Evolutionary conservation across 345 rosid species (phyloP), one percentile per base, ranked within the genome.

Genomic region (Euphorbia pulcherrima): DNA sequence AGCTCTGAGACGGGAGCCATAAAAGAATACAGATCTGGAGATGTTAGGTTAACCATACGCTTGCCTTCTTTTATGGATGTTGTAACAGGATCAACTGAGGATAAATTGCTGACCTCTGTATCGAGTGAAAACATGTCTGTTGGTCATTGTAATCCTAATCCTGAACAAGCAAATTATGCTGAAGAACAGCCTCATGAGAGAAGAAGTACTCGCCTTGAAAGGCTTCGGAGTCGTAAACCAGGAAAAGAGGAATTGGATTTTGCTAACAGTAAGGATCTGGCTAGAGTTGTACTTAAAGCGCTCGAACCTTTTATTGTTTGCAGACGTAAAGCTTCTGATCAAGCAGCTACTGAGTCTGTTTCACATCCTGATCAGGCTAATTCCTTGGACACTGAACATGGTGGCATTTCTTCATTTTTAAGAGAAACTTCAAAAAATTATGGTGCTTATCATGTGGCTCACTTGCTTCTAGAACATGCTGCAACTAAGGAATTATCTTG

Each of bases 101-200:
- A 71, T 68, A 82, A 78, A 73, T 80, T 71, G 64, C 65, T 68
- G 68, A 77, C 50, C 69, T 65, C 67, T 69, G 67, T 61, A 66
- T 64, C 77, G 52, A 70, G 28, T 60, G 86, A 84, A 77, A 77
- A 64, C 66, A 75, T 62, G 72, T 76, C 80, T 75, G 68, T 79
- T 57, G 70, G 68, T 69, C 87, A 85, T 73, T 72, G 72, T 74
- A 79, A 74, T 76, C 40, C 71, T 74, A 79, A 74, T 76, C 40
- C 71, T 56, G 90, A 83, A 75, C 87, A 80, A 75, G 63, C 73
- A 66, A 62, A 67, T 78, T 61, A 47, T 53, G 52, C 40, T 69
- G 91, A 85, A 71, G 99, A 89, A 60, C 99, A 91, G 26, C 92
- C 92, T 60, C 88, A 89, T 74, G 99, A 91, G 82, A 91, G 99